Evolutionary conservation across 2,329 filamentous ascomycete genomes (phyloP).

Genomic region (Colletotrichum ledebouriae): DNA sequence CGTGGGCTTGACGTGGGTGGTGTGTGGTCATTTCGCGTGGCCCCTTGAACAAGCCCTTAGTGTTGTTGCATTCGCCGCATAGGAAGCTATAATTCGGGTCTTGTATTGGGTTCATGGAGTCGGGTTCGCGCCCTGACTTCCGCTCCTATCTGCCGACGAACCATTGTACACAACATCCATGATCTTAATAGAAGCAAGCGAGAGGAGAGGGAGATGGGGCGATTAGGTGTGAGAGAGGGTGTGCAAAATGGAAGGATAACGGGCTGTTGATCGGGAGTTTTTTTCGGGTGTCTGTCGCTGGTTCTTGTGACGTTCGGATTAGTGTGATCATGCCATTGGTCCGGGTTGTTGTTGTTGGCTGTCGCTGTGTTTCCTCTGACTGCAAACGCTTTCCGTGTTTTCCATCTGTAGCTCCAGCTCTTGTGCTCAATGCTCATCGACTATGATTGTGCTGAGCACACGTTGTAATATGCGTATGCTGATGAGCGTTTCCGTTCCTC

Average conservation of each 20-base stretch:
- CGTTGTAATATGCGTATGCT: conserved; percentile 3
- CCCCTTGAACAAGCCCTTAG: conserved; percentile 28
- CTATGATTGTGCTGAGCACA: background rate
- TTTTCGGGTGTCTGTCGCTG: background rate
- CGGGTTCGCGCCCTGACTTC: conserved; percentile 16
- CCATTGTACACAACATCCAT: conserved; percentile 29
- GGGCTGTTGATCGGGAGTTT: conserved; percentile 4
- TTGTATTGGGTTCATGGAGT: conserved; percentile 21
- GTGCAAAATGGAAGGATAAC: background rate
- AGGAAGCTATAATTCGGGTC: conserved; percentile 38
- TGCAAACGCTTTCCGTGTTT: conserved; percentile 1
- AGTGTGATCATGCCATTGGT: conserved; percentile 15
- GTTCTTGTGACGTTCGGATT: conserved; percentile 17
- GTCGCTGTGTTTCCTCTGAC: conserved; percentile 8
- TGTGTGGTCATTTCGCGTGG: conserved; percentile 40
- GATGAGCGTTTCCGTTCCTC: conserved; percentile 15
- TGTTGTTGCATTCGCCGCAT: conserved; percentile 34
- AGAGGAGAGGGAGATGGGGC: conserved; percentile 20
- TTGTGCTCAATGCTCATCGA: conserved; percentile 3
- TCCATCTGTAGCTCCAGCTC: background rate
- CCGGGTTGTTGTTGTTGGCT: background rate
- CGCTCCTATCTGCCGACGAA: conserved; percentile 26
- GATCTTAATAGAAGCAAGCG: conserved; percentile 33
- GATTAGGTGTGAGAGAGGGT: conserved; percentile 1
- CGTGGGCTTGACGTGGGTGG: conserved; percentile 8